Conservation (phyloP, 2,329 filamentous ascomycete species). For the Epichloe sibirici region DNA sequence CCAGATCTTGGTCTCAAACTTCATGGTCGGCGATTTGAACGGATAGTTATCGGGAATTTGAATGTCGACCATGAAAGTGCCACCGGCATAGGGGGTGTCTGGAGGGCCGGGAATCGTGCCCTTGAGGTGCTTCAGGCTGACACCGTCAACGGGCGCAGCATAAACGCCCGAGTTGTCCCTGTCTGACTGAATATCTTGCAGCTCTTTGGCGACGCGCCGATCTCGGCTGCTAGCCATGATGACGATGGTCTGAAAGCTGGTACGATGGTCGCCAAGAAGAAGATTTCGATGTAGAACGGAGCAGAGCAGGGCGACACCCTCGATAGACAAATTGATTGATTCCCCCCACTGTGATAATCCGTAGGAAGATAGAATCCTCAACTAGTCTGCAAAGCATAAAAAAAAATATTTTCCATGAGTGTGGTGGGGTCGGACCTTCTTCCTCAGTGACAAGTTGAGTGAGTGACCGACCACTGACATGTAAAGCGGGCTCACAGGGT, state of each 20-base stretch:
- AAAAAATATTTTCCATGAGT: too few species aligned
- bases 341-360: too few species aligned
- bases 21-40: constrained; percentile 85
- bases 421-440: too few species aligned
- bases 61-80: constrained; percentile 72
- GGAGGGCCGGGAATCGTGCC: constrained; percentile 79
- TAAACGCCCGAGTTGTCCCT: constrained; percentile 60
- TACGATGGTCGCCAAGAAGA: too few species aligned
- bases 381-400: too few species aligned
- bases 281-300: too few species aligned
- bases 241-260: not conserved
- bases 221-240: constrained; percentile 39
- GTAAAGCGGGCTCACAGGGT: too few species aligned
- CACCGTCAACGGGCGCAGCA: constrained; percentile 50
- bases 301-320: too few species aligned
- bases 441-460: too few species aligned
- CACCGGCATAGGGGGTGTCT: constrained; percentile 86
- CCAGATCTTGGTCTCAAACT: constrained; percentile 88
- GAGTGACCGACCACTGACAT: too few species aligned
- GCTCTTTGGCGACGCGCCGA: constrained; percentile 61
- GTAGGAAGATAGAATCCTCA: too few species aligned
- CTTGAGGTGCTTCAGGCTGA: constrained; percentile 69
- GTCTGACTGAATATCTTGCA: constrained; percentile 64
- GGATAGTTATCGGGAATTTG: constrained; percentile 81
- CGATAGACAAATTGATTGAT: too few species aligned